These are phyloP conservation scores for Corchorus capsularis DNA, from an alignment of 345 rosid species.

Conservation along the genomic window DNA sequence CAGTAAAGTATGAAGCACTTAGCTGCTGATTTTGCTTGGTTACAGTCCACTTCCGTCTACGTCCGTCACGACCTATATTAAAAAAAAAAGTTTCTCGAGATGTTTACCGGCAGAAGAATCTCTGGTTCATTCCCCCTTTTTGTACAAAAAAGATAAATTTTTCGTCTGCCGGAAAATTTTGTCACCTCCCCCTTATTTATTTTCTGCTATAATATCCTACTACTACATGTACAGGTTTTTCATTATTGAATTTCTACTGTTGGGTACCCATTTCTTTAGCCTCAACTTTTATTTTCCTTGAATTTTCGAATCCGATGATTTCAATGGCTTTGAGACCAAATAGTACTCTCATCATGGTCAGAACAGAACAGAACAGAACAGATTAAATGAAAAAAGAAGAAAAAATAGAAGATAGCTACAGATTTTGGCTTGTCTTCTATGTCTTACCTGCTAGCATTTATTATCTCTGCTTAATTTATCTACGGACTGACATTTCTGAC, in stretches of 20 bases:
- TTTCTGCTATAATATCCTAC: not conserved
- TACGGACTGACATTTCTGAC: conserved; percentile 40
- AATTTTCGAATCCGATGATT: not conserved
- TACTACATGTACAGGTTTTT: conserved; percentile 45
- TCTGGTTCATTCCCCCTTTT: not conserved
- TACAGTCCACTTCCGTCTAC: too few relatives aligned
- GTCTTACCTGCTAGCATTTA: conserved; percentile 28
- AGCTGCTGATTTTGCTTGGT: conserved; percentile 56
- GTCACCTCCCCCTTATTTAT: not conserved
- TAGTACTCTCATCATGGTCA: not conserved
- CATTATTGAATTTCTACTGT: conserved; percentile 28
- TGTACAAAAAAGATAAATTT: conserved; percentile 19
- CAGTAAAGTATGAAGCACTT: conserved; percentile 81
- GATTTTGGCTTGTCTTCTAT: conserved; percentile 28
- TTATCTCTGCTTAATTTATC: conserved; percentile 25
- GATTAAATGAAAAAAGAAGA: not conserved
- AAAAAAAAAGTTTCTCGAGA: conserved; percentile 22
- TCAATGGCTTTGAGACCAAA: not conserved
- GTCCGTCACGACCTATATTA: not conserved
- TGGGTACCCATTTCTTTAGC: not conserved
- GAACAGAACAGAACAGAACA: not conserved
- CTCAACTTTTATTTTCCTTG: not conserved
- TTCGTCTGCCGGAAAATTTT: conserved; percentile 24
- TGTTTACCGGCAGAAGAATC: conserved; percentile 41
- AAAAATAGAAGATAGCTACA: not conserved